Evolutionary conservation across 2,329 filamentous ascomycete species (phyloP).

Genomic region (Ophiocordyceps sinensis): DNA sequence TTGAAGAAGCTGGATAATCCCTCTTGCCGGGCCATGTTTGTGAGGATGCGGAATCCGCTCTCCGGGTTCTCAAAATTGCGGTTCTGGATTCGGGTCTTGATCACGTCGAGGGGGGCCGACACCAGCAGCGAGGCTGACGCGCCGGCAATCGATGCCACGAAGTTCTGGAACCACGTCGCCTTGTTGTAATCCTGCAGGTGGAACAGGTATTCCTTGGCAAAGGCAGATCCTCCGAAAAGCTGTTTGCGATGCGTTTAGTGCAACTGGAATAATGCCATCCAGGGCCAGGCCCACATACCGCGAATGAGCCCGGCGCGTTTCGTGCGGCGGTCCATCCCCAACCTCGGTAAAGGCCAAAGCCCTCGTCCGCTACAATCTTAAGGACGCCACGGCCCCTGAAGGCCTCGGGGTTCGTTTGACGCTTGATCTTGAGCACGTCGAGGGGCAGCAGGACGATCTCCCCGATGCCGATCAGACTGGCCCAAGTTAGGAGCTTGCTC

Average conservation of each 20-base stretch:
- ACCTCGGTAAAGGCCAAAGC: slow-evolving; percentile 87
- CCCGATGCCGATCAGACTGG: slow-evolving; percentile 83
- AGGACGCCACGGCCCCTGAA: slow-evolving; percentile 89
- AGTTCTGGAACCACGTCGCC: slow-evolving; percentile 91
- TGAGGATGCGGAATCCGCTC: slow-evolving; percentile 79
- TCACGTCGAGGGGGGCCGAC: slow-evolving; percentile 90
- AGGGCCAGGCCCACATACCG: slow-evolving; percentile 42
- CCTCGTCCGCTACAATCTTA: slow-evolving; percentile 83
- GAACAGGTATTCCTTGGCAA: slow-evolving; percentile 94
- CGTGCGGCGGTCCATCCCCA: slow-evolving; percentile 96
- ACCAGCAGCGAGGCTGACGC: slow-evolving; percentile 91
- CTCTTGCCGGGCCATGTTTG: slow-evolving; percentile 88
- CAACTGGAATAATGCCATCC: neutral
- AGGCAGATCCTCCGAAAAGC: slow-evolving; percentile 94
- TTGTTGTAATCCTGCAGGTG: slow-evolving; percentile 87
- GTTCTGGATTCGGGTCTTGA: slow-evolving; percentile 98
- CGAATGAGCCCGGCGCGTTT: slow-evolving; percentile 94
- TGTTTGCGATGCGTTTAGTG: slow-evolving; percentile 18
- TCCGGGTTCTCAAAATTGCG: slow-evolving; percentile 97
- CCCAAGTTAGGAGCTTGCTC: neutral
- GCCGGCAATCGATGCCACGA: slow-evolving; percentile 87
- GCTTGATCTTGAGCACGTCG: slow-evolving; percentile 98
- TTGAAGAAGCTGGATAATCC: slow-evolving; percentile 88
- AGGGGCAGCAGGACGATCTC: slow-evolving; percentile 91
- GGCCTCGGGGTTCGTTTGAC: slow-evolving; percentile 96